phyloP scores from a whole-genome alignment of 2,329 filamentous ascomycete species.

The Beauveria scarabaeidicola region DNA sequence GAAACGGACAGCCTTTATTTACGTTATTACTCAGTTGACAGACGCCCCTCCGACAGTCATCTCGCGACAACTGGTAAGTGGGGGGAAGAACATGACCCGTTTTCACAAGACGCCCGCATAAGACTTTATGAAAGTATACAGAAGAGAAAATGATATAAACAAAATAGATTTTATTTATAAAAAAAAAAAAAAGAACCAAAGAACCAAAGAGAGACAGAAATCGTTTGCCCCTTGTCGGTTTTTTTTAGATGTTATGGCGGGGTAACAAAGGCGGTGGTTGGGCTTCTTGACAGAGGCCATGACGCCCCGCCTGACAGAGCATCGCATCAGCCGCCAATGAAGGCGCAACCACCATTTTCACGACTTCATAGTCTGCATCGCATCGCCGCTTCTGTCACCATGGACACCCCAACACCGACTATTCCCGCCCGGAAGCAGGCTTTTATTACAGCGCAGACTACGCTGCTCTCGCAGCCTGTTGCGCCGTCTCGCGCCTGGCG shows the following conservation, averaged over 20 bases:
- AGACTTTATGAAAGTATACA: too few species aligned
- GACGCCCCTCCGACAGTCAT: neutral
- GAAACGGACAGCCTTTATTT: too few species aligned
- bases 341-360: neutral
- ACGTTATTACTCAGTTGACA: neutral
- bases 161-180: too few species aligned
- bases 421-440: constrained; percentile 54
- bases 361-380: neutral
- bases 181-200: too few species aligned
- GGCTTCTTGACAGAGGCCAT: neutral
- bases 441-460: constrained; percentile 56
- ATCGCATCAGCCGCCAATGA: neutral
- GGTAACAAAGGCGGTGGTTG: neutral
- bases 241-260: too few species aligned
- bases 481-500: constrained; percentile 47
- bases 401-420: constrained; percentile 33
- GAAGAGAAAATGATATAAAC: too few species aligned
- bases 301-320: neutral
- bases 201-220: neutral
- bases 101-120: too few species aligned
- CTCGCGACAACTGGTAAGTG: too few species aligned
- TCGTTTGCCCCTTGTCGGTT: too few species aligned
- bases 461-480: constrained; percentile 52
- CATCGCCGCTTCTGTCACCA: neutral
- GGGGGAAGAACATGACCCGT: too few species aligned